Evolutionary conservation across 495 filamentous ascomycete species (phyloP).

Genomic region (Haplographium delicatum): DNA sequence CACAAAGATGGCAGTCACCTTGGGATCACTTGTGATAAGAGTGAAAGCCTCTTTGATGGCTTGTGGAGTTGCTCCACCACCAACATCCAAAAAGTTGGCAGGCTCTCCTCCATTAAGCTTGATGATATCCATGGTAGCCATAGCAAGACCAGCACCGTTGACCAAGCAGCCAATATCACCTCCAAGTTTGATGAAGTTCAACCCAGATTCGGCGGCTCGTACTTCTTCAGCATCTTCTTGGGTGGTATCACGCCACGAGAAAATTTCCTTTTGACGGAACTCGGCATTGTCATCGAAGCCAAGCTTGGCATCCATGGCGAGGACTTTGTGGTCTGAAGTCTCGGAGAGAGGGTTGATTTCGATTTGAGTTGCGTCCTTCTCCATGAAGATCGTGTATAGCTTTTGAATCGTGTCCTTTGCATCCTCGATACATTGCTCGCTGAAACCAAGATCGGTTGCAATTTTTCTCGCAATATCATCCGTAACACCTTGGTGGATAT

Average conservation of each 20-base stretch:
- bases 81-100: slow-evolving; percentile 98
- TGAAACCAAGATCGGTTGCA: slow-evolving; percentile 90
- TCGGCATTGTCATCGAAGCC: slow-evolving; percentile 98
- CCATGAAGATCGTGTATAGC: slow-evolving; percentile 96
- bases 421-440: slow-evolving; percentile 90
- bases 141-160: slow-evolving; percentile 97
- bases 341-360: slow-evolving; percentile 98
- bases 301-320: slow-evolving; percentile 99
- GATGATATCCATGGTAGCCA: slow-evolving; percentile 99
- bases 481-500: slow-evolving; percentile 93
- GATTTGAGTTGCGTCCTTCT: slow-evolving; percentile 97
- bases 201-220: slow-evolving; percentile 83
- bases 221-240: slow-evolving; percentile 98
- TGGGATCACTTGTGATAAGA: slow-evolving; percentile 95
- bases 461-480: slow-evolving; percentile 90
- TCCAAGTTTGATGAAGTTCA: slow-evolving; percentile 99
- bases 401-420: slow-evolving; percentile 96
- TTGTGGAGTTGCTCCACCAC: slow-evolving; percentile 91
- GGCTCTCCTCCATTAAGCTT: slow-evolving; percentile 96
- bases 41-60: slow-evolving; percentile 97
- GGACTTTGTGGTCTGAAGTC: slow-evolving; percentile 93
- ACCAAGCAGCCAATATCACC: slow-evolving; percentile 99
- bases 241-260: slow-evolving; percentile 84
- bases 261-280: slow-evolving; percentile 94
- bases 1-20: slow-evolving; percentile 98